Evolutionary conservation across 2,329 filamentous ascomycete species (phyloP).

Genomic region (Cladophialophora chaetospira): DNA sequence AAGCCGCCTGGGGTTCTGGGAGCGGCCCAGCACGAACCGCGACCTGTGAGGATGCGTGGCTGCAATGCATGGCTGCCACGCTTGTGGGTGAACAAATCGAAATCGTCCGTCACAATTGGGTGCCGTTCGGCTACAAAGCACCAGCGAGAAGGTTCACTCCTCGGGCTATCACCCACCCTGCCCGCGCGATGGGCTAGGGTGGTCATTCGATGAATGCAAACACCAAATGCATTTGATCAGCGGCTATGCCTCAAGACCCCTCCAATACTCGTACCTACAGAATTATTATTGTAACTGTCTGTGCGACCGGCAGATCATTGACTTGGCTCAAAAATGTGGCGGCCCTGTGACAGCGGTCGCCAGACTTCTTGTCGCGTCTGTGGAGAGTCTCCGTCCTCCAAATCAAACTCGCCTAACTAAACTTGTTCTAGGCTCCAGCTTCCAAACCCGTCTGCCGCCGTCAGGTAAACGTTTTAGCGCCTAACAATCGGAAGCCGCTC

Average conservation of each 20-base stretch:
- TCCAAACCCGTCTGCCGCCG: slow-evolving; percentile 7
- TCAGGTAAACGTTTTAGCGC: slow-evolving; percentile 15
- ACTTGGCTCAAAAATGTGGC: neutral
- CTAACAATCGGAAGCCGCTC: neutral
- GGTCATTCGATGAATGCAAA: neutral
- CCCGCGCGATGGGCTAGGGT: no score
- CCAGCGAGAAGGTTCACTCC: neutral
- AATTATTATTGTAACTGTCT: no score
- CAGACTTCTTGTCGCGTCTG: neutral
- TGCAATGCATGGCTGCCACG: slow-evolving; percentile 11
- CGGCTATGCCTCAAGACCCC: neutral
- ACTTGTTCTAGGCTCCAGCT: slow-evolving; percentile 2
- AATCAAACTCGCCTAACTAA: slow-evolving; percentile 8
- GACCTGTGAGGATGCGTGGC: slow-evolving; percentile 8
- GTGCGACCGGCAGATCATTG: neutral
- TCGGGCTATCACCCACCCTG: neutral
- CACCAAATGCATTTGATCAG: neutral
- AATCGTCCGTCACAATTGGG: neutral
- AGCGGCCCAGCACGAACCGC: slow-evolving; percentile 5
- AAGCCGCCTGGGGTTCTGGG: neutral
- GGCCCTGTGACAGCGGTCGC: neutral
- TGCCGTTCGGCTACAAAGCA: neutral
- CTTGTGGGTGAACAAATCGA: slow-evolving; percentile 2
- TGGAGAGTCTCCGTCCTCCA: slow-evolving; percentile 2
- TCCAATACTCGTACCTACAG: no score